These are phyloP conservation scores for Pseudonitzschia multiseries DNA, from an alignment of 108 stramenopile species.

Conservation along the genomic window DNA sequence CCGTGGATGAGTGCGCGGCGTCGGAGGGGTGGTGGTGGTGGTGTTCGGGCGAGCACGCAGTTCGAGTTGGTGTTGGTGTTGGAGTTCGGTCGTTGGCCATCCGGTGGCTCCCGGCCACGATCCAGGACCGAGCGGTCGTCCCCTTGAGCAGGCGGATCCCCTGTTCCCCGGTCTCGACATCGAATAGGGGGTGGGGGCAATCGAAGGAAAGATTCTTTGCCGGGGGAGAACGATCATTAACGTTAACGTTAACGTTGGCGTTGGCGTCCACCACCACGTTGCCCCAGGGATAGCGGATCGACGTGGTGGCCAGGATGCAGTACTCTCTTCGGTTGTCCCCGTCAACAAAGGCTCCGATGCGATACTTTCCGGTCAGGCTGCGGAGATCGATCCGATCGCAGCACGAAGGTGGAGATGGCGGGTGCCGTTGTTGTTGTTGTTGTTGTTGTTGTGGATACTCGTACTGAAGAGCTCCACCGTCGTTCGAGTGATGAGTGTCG, in stretches of 20 bases:
- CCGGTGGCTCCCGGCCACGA: conserved; percentile 28
- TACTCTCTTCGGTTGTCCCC: conserved; percentile 12
- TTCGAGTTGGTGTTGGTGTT: conserved; percentile 1
- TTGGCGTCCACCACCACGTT: conserved; percentile 20
- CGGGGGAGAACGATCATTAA: too few relatives aligned
- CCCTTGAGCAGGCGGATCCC: conserved; percentile 26
- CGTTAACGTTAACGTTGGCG: too few relatives aligned
- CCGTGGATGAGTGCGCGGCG: conserved; percentile 24
- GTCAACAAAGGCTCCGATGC: conserved; percentile 17
- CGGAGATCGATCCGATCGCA: conserved; percentile 8
- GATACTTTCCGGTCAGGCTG: conserved; percentile 8
- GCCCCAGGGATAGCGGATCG: conserved; percentile 21
- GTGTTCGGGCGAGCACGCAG: too few relatives aligned
- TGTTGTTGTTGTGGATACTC: neutral
- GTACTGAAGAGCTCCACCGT: too few relatives aligned
- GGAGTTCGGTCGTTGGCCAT: conserved; percentile 17
- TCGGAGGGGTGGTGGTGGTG: conserved; percentile 17
- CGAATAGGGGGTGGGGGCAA: conserved; percentile 25
- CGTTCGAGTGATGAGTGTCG: too few relatives aligned
- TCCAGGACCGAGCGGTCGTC: conserved; percentile 20
- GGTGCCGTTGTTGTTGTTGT: neutral
- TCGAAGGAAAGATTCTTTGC: conserved; percentile 32
- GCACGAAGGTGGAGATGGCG: neutral
- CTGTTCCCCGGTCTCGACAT: conserved; percentile 28
- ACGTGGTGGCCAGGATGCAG: conserved; percentile 25